Evolutionary conservation across 1,284 basidiomycete species (phyloP), one percentile per base, ranked within the genome.

Genomic region (Irpex sp.): DNA sequence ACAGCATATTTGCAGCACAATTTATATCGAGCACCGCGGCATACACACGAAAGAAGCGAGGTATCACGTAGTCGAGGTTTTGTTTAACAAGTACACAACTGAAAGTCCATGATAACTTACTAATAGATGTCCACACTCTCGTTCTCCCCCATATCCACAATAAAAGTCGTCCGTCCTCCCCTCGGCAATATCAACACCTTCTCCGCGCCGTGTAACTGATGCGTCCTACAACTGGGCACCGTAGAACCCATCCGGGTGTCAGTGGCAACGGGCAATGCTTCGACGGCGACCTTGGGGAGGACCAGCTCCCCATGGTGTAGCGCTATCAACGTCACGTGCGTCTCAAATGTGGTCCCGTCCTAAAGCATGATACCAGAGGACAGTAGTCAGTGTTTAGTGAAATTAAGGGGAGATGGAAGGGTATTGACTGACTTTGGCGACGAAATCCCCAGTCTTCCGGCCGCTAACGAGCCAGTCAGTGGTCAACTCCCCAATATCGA

Each of bases 381-480:
- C 37, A 63, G 56, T 61, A 55, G 60, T 69, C 61, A 61, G 40
- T 26, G 47, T 64, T n/a, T n/a, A 40, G 38, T 54, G 52, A 47
- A 11, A 31, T 55, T 49, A 44, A 58, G 11, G 15, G 3, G 26
- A 52, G 8, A 55, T 64, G 19, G 31, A 31, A 2, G 31, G 31
- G 2, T 3, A 31, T 31, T 31, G 31, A 66, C 81, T 64, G 69
- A 90, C 91, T 75, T 77, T 82, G 8, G 89, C 91, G 31, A 81
- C 66, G 68, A 93, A 93, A 68, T 92, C 88, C 0, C 92, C 93
- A 58, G 87, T 83, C 73, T 92, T 93, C 51, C 82, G 81, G 8
- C 93, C 93, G 66, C 90, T 91, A 11, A 95, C 84, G 2, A 94
- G 78, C 93, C 93, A 95, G 67, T 93, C 92, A 57, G 82, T 84